Percentiles rank a stretch among this genome's conserved stretches.
Evolutionary conservation across 345 rosid species (phyloP).

Genomic region (Moricandia arvensis): DNA sequence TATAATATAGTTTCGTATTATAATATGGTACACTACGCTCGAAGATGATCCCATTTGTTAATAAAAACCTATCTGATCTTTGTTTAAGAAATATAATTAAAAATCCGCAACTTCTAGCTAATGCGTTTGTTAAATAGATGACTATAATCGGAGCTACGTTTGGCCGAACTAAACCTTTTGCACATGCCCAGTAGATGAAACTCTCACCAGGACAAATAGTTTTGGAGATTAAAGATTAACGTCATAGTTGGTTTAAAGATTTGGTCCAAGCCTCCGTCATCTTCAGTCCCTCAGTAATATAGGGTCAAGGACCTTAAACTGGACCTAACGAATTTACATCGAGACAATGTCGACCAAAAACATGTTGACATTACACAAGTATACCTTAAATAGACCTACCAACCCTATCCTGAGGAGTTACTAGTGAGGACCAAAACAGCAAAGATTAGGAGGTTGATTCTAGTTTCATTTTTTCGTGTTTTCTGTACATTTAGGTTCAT

Average conservation of each 20-base stretch:
- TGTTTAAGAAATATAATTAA: neutral
- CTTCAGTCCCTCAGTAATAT: neutral
- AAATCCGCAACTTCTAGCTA: neutral
- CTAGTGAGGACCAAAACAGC: slow-evolving; percentile 6
- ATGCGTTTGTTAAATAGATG: neutral
- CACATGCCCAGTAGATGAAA: neutral
- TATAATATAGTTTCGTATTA: neutral
- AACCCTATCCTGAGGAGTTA: slow-evolving; percentile 1
- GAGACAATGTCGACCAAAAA: neutral
- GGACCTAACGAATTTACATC: slow-evolving; percentile 5
- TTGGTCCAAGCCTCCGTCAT: neutral
- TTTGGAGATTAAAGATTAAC: neutral
- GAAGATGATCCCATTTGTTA: neutral
- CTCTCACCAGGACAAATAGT: neutral
- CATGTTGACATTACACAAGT: slow-evolving; percentile 15
- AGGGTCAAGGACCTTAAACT: neutral
- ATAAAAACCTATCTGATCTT: neutral
- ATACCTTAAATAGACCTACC: slow-evolving; percentile 15
- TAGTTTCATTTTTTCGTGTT: neutral
- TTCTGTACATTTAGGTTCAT: neutral
- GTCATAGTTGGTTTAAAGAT: neutral
- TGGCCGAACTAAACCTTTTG: neutral
- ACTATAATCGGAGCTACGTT: neutral
- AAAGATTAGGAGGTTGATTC: neutral
- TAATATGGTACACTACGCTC: neutral